phyloP scores from a whole-genome alignment of 352 stramenopile genomes.

The Lagenidium sp. region DNA sequence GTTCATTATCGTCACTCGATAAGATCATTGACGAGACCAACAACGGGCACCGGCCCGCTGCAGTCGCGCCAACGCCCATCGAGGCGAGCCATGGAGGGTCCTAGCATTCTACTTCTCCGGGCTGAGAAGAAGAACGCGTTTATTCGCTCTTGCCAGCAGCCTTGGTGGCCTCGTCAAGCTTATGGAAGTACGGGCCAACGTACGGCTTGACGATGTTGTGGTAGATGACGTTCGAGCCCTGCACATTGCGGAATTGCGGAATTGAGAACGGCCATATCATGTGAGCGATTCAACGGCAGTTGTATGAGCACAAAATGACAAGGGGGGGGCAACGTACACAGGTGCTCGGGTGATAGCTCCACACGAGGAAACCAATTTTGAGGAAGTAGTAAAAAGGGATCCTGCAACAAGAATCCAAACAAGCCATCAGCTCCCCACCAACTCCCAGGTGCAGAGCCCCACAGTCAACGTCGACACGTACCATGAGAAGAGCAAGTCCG shows the following conservation, averaged over 20 bases:
- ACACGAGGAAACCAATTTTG: slow-evolving; percentile 84
- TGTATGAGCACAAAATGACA: no score
- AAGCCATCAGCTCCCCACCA: not conserved
- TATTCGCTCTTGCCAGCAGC: slow-evolving; percentile 27
- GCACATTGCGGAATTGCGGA: no score
- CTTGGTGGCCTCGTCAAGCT: slow-evolving; percentile 48
- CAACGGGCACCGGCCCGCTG: no score
- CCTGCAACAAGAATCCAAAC: slow-evolving; percentile 11
- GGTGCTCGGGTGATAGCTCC: slow-evolving; percentile 75
- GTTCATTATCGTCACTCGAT: no score
- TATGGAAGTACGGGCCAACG: slow-evolving; percentile 54
- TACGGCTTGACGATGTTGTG: slow-evolving; percentile 79
- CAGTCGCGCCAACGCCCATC: no score
- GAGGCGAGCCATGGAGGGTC: no score
- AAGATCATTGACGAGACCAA: not conserved
- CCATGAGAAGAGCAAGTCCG: slow-evolving; percentile 74
- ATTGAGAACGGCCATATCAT: no score
- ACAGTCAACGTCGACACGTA: no score
- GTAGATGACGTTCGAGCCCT: slow-evolving; percentile 82
- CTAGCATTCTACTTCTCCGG: no score
- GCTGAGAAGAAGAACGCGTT: no score
- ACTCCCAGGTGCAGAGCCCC: no score
- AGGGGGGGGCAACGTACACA: slow-evolving; percentile 21
- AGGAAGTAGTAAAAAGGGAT: slow-evolving; percentile 85
- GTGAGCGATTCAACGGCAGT: no score